These are phyloP conservation scores for Exserohilum rostratum DNA, from an alignment of 2,329 filamentous ascomycete species.

Conservation along the genomic window DNA sequence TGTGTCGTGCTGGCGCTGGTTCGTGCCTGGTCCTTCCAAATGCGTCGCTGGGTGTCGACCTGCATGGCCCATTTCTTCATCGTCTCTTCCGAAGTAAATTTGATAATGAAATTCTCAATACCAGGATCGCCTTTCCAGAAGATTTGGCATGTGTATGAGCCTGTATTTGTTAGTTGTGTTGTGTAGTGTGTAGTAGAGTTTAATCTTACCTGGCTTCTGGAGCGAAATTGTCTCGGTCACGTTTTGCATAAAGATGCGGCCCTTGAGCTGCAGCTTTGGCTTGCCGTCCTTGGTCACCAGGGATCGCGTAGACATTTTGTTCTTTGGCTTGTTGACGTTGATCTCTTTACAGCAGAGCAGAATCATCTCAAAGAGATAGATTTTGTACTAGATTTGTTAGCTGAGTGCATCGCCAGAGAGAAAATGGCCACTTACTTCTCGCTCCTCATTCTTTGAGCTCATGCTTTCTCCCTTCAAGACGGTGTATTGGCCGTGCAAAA, in stretches of 20 bases:
- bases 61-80: constrained; percentile 91
- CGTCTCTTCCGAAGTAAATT: constrained; percentile 86
- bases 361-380: constrained; percentile 96
- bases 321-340: constrained; percentile 79
- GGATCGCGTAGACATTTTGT: constrained; percentile 71
- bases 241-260: constrained; percentile 98
- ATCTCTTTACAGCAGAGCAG: constrained; percentile 96
- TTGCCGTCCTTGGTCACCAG: constrained; percentile 75
- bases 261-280: constrained; percentile 83
- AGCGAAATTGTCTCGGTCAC: constrained; percentile 92
- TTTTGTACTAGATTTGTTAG: constrained; percentile 75
- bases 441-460: constrained; percentile 79
- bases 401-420: constrained; percentile 3
- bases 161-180: constrained; percentile 52
- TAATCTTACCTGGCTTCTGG: constrained; percentile 77
- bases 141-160: constrained; percentile 93
- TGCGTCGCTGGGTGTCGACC: constrained; percentile 74
- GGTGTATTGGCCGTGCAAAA: constrained; percentile 88
- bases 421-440: constrained; percentile 68
- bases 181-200: not conserved
- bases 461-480: constrained; percentile 82
- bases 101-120: constrained; percentile 95
- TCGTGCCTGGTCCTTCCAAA: constrained; percentile 59
- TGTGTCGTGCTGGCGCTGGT: constrained; percentile 53
- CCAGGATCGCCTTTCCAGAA: constrained; percentile 98